These are phyloP conservation scores for Lactarius vividus DNA, from an alignment of 768 basidiomycete species.

Conservation along the genomic window DNA sequence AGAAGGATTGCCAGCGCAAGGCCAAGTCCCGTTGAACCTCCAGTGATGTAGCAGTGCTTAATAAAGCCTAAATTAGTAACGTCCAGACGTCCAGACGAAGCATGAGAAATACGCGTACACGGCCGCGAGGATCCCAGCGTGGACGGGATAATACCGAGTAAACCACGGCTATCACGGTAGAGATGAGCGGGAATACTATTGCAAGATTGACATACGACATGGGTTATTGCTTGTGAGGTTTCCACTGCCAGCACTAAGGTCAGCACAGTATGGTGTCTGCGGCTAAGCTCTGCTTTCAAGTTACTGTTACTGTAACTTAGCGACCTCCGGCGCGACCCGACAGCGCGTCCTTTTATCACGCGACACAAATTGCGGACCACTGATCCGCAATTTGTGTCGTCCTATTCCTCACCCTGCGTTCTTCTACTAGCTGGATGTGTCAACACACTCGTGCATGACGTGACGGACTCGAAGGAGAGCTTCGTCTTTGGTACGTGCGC, in stretches of 20 bases:
- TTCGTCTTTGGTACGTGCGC: not conserved
- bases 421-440: not conserved
- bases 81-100: not conserved
- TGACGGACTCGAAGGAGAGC: not conserved
- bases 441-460: not conserved
- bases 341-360: not conserved
- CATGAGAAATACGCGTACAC: constrained; percentile 8
- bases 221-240: not conserved
- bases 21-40: constrained; percentile 80
- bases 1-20: constrained; percentile 68
- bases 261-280: not conserved
- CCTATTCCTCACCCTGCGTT: not conserved
- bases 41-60: constrained; percentile 87
- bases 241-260: not conserved
- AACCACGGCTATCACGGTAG: constrained; percentile 15
- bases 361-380: not conserved
- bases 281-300: too few species aligned
- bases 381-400: too few species aligned
- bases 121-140: constrained; percentile 33
- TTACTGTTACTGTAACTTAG: not conserved
- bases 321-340: too few species aligned
- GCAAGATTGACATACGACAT: not conserved
- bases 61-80: not conserved
- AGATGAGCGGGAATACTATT: constrained; percentile 1
- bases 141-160: constrained; percentile 30